These are phyloP conservation scores for Raphanus hybrid DNA, from an alignment of 441 rosid species.

Conservation along the genomic window DNA sequence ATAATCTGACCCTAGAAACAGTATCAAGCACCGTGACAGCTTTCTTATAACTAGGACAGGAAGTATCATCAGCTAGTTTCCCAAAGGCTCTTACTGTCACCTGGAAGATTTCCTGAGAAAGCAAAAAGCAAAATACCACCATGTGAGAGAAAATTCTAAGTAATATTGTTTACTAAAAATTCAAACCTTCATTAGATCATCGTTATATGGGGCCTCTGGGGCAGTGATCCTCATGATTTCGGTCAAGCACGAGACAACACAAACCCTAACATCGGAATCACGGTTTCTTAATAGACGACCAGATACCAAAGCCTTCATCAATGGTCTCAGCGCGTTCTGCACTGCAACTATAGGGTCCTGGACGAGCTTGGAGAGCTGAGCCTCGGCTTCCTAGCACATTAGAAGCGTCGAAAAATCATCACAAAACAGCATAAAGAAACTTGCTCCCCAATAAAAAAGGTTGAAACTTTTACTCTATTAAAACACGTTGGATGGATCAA, in stretches of 20 bases:
- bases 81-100: constrained; percentile 57
- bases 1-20: constrained; percentile 57
- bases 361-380: constrained; percentile 51
- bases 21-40: constrained; percentile 59
- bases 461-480: no score
- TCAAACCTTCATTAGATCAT: constrained; percentile 62
- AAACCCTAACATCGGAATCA: constrained; percentile 62
- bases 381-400: constrained; percentile 52
- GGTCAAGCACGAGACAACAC: constrained; percentile 64
- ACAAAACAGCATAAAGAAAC: constrained; percentile 17
- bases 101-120: constrained; percentile 60
- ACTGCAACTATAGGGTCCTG: constrained; percentile 55
- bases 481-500: no score
- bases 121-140: not conserved
- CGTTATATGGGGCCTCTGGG: constrained; percentile 66
- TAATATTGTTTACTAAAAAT: no score
- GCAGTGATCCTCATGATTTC: constrained; percentile 78
- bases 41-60: constrained; percentile 58
- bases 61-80: constrained; percentile 55
- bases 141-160: not conserved
- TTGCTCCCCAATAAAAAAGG: not conserved
- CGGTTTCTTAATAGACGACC: constrained; percentile 54
- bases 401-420: not conserved
- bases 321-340: constrained; percentile 48
- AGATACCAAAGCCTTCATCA: constrained; percentile 56